Percentiles rank a stretch among this genome's conserved stretches.
Conservation (phyloP, 2,329 filamentous ascomycete genomes). For the Colletotrichum kahawae region DNA sequence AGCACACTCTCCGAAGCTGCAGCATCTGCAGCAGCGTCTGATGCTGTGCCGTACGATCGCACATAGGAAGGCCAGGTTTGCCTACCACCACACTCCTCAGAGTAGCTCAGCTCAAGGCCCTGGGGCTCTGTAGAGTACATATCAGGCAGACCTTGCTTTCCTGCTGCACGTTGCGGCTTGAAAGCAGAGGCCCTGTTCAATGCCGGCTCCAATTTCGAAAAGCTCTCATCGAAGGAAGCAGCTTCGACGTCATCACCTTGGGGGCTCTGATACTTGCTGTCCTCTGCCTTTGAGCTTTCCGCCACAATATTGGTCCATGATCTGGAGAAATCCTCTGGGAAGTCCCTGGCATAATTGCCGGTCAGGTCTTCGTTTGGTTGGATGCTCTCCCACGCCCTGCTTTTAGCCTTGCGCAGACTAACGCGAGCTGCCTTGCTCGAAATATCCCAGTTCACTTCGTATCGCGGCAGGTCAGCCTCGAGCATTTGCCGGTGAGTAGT, state of each 20-base stretch:
- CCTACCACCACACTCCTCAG: conserved; percentile 44
- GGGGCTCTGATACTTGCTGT: not conserved
- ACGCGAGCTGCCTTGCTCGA: conserved; percentile 15
- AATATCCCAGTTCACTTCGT: conserved; percentile 16
- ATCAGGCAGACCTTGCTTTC: conserved; percentile 33
- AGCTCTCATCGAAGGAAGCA: conserved; percentile 47
- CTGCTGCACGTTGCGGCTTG: not conserved
- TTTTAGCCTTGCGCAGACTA: conserved; percentile 15
- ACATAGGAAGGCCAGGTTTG: conserved; percentile 39
- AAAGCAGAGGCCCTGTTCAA: conserved; percentile 28
- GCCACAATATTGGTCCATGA: conserved; percentile 41
- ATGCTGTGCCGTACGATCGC: conserved; percentile 34
- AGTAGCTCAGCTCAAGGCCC: conserved; percentile 53
- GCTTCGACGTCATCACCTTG: conserved; percentile 34
- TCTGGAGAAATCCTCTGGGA: conserved; percentile 54
- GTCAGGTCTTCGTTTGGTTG: conserved; percentile 34
- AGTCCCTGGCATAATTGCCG: conserved; percentile 55
- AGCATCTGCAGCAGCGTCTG: conserved; percentile 1
- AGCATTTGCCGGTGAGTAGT: conserved; percentile 15
- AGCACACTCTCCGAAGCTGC: not conserved
- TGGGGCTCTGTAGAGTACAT: conserved; percentile 50
- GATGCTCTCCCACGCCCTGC: conserved; percentile 17
- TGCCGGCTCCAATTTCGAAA: conserved; percentile 38
- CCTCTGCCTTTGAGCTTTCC: conserved; percentile 12
- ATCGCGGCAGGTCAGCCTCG: conserved; percentile 11